Conservation (phyloP, 345 rosid genomes). For the Hypericum perforatum region DNA sequence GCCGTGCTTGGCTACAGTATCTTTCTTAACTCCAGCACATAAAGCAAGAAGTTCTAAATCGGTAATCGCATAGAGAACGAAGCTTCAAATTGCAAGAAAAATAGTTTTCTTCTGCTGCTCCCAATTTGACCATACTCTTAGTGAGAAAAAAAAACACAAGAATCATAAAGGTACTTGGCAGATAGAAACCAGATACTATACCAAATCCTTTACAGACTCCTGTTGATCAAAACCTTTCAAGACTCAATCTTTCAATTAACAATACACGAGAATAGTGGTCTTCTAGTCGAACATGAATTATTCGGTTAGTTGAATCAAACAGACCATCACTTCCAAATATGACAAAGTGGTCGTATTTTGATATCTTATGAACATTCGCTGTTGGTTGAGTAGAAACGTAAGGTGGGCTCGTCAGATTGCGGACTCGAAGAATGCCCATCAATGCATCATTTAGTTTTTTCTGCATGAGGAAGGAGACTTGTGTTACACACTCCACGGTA, state of each 20-base stretch:
- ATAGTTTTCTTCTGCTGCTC: too few species aligned
- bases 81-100: too few species aligned
- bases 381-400: conserved; percentile 80
- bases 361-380: conserved; percentile 55
- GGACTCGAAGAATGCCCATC: conserved; percentile 90
- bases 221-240: too few species aligned
- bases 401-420: conserved; percentile 84
- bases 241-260: too few species aligned
- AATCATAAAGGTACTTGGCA: too few species aligned
- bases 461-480: conserved; percentile 26
- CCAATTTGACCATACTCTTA: too few species aligned
- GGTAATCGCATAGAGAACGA: too few species aligned
- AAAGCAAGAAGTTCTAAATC: neutral
- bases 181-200: too few species aligned
- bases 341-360: conserved; percentile 71
- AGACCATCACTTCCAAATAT: conserved; percentile 90
- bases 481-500: neutral
- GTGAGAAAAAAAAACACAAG: too few species aligned
- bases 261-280: too few species aligned
- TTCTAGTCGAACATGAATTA: too few species aligned
- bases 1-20: conserved; percentile 34
- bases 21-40: conserved; percentile 21
- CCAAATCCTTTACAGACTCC: too few species aligned
- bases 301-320: conserved; percentile 31
- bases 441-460: conserved; percentile 73